phyloP scores from a whole-genome alignment of 352 stramenopile genomes.

The Pythium aristosporum region DNA sequence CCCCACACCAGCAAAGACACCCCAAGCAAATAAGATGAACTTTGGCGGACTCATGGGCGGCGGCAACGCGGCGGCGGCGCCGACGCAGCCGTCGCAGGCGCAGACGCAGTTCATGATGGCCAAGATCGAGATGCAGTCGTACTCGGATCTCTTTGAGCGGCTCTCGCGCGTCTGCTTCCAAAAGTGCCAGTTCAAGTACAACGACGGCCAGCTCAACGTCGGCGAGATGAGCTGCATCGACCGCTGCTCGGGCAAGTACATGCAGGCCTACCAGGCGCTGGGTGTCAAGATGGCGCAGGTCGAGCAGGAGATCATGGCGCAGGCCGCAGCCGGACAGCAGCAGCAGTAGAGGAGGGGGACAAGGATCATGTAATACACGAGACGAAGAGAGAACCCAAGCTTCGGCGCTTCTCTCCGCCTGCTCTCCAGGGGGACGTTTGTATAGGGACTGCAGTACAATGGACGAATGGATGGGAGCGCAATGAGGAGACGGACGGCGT shows the following conservation, averaged over 20 bases:
- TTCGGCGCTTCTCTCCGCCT: not conserved
- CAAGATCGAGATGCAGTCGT: constrained; percentile 91
- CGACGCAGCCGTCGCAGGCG: constrained; percentile 56
- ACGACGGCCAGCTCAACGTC: constrained; percentile 95
- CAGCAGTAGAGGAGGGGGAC: constrained; percentile 7
- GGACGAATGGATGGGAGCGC: no score
- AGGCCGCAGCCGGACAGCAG: constrained; percentile 45
- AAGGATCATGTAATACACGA: constrained; percentile 4
- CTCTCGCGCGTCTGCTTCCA: constrained; percentile 92
- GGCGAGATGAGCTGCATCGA: constrained; percentile 98
- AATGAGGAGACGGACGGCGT: no score
- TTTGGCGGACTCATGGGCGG: constrained; percentile 76
- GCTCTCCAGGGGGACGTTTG: no score
- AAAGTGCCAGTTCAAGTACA: constrained; percentile 96
- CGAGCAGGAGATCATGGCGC: constrained; percentile 91
- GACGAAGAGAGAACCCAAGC: not conserved
- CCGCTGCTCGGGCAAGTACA: constrained; percentile 97
- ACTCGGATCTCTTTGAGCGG: constrained; percentile 89
- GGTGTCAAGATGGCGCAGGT: constrained; percentile 94
- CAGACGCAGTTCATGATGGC: constrained; percentile 79
- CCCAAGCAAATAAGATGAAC: constrained; percentile 50
- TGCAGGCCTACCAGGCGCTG: constrained; percentile 95
- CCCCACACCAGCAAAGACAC: not conserved
- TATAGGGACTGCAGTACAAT: no score
- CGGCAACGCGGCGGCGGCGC: constrained; percentile 33